phyloP scores from a whole-genome alignment of 495 filamentous ascomycete genomes.

The Darksidea phi region DNA sequence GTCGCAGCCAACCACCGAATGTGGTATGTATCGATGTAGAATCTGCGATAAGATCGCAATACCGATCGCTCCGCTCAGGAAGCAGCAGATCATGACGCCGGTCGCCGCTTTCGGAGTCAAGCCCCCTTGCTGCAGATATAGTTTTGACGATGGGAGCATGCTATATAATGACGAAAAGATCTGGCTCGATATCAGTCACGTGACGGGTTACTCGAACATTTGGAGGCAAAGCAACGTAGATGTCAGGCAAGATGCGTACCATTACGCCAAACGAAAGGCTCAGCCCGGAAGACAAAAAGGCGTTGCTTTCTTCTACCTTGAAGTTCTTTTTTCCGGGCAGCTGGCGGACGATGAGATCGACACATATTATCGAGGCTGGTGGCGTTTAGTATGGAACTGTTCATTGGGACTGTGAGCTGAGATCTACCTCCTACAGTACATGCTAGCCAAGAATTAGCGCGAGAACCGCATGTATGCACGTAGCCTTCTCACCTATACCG shows the following conservation, averaged over 20 bases:
- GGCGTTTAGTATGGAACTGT: slow-evolving; percentile 9
- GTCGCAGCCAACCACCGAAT: slow-evolving; percentile 91
- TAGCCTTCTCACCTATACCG: slow-evolving; percentile 62
- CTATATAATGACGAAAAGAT: slow-evolving; percentile 91
- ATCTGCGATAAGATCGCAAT: slow-evolving; percentile 78
- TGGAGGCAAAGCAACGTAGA: background rate
- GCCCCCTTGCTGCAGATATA: slow-evolving; percentile 67
- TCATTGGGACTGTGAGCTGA: background rate
- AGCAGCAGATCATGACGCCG: slow-evolving; percentile 72
- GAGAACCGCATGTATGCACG: background rate
- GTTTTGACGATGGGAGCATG: slow-evolving; percentile 83
- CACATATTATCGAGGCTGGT: slow-evolving; percentile 81
- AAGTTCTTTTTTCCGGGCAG: slow-evolving; percentile 74
- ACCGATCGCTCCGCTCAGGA: slow-evolving; percentile 76
- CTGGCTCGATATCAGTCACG: slow-evolving; percentile 46
- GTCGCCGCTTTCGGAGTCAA: slow-evolving; percentile 65
- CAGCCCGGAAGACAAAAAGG: slow-evolving; percentile 81
- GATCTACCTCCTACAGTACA: slow-evolving; percentile 33
- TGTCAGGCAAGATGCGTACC: slow-evolving; percentile 54
- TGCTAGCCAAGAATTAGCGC: slow-evolving; percentile 18
- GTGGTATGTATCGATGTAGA: slow-evolving; percentile 80
- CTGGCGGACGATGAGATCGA: slow-evolving; percentile 71
- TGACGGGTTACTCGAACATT: slow-evolving; percentile 7
- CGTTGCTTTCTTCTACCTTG: slow-evolving; percentile 82
- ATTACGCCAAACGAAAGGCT: slow-evolving; percentile 97